Evolutionary conservation across 2,329 filamentous ascomycete species (phyloP).

Genomic region (Fusarium palustre): DNA sequence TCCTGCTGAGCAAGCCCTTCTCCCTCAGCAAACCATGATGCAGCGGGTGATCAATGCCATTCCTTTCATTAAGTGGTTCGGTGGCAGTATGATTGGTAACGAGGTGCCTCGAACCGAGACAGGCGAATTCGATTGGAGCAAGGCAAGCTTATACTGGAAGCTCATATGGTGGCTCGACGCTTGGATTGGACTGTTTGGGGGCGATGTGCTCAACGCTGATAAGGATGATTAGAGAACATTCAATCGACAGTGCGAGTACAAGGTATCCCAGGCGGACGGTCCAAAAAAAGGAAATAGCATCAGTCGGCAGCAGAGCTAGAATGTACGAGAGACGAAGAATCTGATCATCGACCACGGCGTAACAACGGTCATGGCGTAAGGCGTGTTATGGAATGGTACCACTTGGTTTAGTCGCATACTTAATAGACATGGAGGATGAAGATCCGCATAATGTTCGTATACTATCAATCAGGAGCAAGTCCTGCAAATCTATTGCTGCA

Average conservation of each 20-base stretch:
- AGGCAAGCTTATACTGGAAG: constrained; percentile 75
- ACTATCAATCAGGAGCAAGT: constrained; percentile 39
- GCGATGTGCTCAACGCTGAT: constrained; percentile 67
- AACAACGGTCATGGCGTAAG: constrained; percentile 45
- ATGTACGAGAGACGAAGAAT: constrained; percentile 47
- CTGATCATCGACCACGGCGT: constrained; percentile 41
- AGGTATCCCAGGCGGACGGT: constrained; percentile 3
- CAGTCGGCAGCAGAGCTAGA: constrained; percentile 13
- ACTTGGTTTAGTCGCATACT: constrained; percentile 31
- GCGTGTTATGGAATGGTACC: constrained; percentile 39
- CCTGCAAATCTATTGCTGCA: constrained; percentile 43
- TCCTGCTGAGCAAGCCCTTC: constrained; percentile 76
- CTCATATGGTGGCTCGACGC: constrained; percentile 72
- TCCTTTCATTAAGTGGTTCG: constrained; percentile 79
- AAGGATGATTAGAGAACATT: constrained; percentile 64
- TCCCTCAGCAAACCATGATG: constrained; percentile 73
- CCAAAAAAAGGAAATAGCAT: neutral
- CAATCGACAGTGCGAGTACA: constrained; percentile 23
- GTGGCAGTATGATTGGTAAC: constrained; percentile 78
- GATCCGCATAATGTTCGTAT: constrained; percentile 44
- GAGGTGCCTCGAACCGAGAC: constrained; percentile 78
- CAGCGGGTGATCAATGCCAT: constrained; percentile 74
- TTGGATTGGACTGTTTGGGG: constrained; percentile 68
- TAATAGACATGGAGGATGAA: constrained; percentile 39
- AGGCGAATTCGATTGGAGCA: constrained; percentile 81